These are phyloP conservation scores for Thermomucor indicae-seudaticae DNA, from an alignment of 371 early-diverging fungal genomes.

Conservation along the genomic window DNA sequence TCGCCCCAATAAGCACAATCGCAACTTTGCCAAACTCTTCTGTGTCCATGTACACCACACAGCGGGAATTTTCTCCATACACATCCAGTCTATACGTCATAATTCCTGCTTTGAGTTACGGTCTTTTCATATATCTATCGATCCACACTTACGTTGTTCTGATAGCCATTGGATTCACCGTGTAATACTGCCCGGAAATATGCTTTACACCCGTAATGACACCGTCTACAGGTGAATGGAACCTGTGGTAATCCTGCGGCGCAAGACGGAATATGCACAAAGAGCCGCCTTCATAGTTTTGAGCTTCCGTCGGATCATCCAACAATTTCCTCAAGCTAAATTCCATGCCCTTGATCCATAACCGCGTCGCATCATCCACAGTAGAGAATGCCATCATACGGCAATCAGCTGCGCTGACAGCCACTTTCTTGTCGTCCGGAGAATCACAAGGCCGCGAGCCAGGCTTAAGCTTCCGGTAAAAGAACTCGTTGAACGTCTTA, in stretches of 20 bases:
- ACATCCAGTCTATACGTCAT: conserved; percentile 58
- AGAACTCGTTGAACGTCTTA: conserved; percentile 84
- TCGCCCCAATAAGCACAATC: conserved; percentile 75
- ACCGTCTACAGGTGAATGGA: conserved; percentile 82
- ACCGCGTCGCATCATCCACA: conserved; percentile 60
- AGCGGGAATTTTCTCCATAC: conserved; percentile 80
- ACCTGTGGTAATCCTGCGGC: conserved; percentile 90
- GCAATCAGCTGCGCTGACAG: conserved; percentile 80
- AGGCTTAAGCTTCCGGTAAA: conserved; percentile 81
- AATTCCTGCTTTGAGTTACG: neutral
- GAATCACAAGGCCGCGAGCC: conserved; percentile 60
- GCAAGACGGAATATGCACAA: conserved; percentile 80
- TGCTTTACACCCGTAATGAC: conserved; percentile 49
- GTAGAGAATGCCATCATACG: conserved; percentile 72
- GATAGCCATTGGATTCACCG: conserved; percentile 89
- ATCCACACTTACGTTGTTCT: conserved; percentile 48
- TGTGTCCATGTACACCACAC: conserved; percentile 66
- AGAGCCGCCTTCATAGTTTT: conserved; percentile 60
- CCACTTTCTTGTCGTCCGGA: conserved; percentile 60
- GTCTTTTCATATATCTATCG: neutral
- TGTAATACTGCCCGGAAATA: conserved; percentile 75
- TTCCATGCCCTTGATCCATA: conserved; percentile 87
- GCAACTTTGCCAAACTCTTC: conserved; percentile 74
- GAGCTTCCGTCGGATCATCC: conserved; percentile 48
- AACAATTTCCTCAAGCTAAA: conserved; percentile 66